These are phyloP conservation scores for Colletotrichum sp. DNA, from an alignment of 2,329 filamentous ascomycete genomes.

Conservation along the genomic window DNA sequence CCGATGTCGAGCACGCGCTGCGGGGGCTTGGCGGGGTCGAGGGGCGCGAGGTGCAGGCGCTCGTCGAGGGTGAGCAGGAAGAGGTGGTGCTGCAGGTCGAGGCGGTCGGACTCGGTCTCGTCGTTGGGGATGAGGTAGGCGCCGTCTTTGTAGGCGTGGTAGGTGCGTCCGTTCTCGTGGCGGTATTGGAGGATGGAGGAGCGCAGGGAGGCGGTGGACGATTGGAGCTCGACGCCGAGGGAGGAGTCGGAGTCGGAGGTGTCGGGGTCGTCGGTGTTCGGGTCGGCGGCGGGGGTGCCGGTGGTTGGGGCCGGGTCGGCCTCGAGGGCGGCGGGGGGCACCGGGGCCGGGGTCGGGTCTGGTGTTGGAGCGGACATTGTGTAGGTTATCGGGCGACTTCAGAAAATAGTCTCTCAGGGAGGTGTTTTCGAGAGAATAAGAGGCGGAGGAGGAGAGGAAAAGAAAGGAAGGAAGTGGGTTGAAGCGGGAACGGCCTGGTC, in stretches of 20 bases:
- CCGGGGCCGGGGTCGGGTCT: background rate
- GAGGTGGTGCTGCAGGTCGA: slow-evolving; percentile 42
- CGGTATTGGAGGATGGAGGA: slow-evolving; percentile 41
- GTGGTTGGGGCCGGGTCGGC: background rate
- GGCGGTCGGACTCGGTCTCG: slow-evolving; percentile 34
- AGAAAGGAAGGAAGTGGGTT: background rate
- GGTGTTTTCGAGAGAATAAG: background rate
- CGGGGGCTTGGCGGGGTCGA: slow-evolving; percentile 24
- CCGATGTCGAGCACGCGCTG: slow-evolving; percentile 47
- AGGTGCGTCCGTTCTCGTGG: slow-evolving; percentile 42
- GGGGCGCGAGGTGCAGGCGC: slow-evolving; percentile 32
- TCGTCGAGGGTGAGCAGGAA: slow-evolving; percentile 35
- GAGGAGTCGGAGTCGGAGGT: slow-evolving; percentile 6
- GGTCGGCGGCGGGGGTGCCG: background rate
- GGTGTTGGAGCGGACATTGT: background rate
- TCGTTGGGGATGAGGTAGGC: slow-evolving; percentile 15
- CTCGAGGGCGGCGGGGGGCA: background rate
- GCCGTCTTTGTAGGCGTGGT: slow-evolving; percentile 33
- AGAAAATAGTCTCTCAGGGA: accelerated
- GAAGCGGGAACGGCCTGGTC: background rate
- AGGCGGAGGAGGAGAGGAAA: too few species aligned
- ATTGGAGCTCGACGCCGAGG: slow-evolving; percentile 2
- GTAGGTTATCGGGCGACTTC: background rate
- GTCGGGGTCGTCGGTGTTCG: background rate
- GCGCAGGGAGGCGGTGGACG: slow-evolving; percentile 33